Conservation (phyloP, 163 green algal genomes). For the Coccomyxa subellipsoidea region DNA sequence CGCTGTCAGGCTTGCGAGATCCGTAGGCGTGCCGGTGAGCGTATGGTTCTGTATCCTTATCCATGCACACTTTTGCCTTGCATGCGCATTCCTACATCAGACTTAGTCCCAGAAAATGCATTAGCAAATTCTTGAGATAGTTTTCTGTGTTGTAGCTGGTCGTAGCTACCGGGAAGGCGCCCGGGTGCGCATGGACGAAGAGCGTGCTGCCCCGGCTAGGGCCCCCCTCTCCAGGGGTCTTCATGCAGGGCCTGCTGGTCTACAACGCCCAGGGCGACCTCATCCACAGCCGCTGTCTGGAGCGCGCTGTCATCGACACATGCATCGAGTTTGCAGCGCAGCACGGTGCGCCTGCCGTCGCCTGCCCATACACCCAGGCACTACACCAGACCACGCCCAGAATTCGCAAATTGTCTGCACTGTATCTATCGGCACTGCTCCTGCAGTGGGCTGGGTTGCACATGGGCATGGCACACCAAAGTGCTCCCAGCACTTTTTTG, state of each 20-base stretch:
- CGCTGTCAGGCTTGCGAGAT: not conserved
- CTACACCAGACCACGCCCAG: too few relatives aligned
- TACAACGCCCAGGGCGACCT: conserved; percentile 29
- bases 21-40: not conserved
- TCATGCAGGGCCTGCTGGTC: conserved; percentile 60
- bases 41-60: not conserved
- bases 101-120: too few relatives aligned
- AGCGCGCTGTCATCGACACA: conserved; percentile 33
- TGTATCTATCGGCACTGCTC: too few relatives aligned
- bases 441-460: too few relatives aligned
- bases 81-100: too few relatives aligned
- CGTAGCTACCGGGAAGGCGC: conserved; percentile 64
- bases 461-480: too few relatives aligned
- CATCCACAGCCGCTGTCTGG: conserved; percentile 36
- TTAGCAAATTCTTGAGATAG: not conserved
- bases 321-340: conserved; percentile 50
- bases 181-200: conserved; percentile 40
- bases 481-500: too few relatives aligned
- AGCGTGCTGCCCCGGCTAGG: conserved; percentile 28
- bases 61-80: not conserved
- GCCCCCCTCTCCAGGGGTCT: conserved; percentile 37
- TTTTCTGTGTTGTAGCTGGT: conserved; percentile 34
- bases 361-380: too few relatives aligned
- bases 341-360: not conserved
- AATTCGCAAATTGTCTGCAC: too few relatives aligned